Conservation (phyloP, 192 early-diverging fungal genomes). For the Coemansia sp. region DNA sequence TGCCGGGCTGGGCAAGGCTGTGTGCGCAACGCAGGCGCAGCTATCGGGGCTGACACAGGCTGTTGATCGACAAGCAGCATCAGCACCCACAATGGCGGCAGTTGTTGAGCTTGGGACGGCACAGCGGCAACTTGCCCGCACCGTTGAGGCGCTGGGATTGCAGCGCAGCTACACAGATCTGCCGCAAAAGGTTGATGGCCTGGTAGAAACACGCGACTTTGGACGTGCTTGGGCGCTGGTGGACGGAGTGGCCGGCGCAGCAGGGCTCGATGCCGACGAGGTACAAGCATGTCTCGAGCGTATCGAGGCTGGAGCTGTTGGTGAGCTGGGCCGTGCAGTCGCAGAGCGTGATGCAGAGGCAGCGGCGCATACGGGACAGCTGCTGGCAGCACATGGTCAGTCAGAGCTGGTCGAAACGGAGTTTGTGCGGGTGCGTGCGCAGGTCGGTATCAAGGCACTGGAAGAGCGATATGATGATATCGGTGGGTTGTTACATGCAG, state of each 20-base stretch:
- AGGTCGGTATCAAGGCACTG: conserved; percentile 18
- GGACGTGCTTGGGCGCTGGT: conserved; percentile 37
- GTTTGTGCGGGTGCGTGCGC: conserved; percentile 19
- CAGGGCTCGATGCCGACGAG: conserved; percentile 4
- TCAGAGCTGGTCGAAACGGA: conserved; percentile 13
- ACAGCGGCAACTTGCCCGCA: conserved; percentile 18
- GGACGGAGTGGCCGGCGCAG: conserved; percentile 5
- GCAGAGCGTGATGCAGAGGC: conserved; percentile 13
- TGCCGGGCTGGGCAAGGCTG: conserved; percentile 25
- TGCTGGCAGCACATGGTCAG: conserved; percentile 26
- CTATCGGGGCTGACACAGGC: conserved; percentile 15
- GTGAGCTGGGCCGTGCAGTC: conserved; percentile 11
- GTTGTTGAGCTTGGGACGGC: conserved; percentile 31
- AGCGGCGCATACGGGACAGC: conserved; percentile 6
- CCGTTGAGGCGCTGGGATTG: conserved; percentile 27
- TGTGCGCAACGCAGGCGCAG: conserved; percentile 28
- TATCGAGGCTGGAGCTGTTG: conserved; percentile 13
- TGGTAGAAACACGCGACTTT: conserved; percentile 31
- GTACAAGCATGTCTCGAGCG: conserved; percentile 5
- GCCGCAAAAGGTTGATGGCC: conserved; percentile 29
- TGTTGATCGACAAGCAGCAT: conserved; percentile 18
- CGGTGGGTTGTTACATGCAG: not conserved
- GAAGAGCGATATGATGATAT: not conserved
- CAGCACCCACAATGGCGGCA: conserved; percentile 19
- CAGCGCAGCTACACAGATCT: conserved; percentile 38